A percentile compares a stretch with the other conserved stretches of the same genome.
phyloP scores from a whole-genome alignment of 1,139 yeast genomes.

The Ogataea hybrid region DNA sequence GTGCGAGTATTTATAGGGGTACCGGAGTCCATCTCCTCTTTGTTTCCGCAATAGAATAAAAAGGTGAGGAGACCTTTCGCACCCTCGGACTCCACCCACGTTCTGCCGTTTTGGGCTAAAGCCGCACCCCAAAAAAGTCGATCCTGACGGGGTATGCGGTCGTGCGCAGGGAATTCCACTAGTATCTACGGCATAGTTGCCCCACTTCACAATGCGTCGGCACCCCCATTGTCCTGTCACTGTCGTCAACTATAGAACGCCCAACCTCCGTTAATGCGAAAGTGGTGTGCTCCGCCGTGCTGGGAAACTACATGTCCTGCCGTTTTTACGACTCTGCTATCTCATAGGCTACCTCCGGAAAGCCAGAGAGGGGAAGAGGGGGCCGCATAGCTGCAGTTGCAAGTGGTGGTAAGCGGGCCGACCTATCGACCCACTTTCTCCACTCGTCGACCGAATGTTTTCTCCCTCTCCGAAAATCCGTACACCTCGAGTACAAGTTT shows the following conservation, averaged over 20 bases:
- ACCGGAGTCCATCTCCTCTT: conserved; percentile 4
- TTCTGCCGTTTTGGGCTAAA: conserved; percentile 4
- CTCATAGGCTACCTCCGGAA: background rate
- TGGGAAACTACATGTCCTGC: background rate
- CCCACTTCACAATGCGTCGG: conserved; percentile 1
- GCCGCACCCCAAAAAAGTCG: conserved; percentile 4
- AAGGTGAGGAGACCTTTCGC: conserved; percentile 2
- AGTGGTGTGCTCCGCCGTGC: background rate
- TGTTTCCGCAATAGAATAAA: background rate
- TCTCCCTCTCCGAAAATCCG: background rate
- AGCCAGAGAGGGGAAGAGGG: background rate
- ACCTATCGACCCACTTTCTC: background rate
- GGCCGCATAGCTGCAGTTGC: background rate
- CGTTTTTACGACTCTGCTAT: background rate
- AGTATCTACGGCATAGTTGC: background rate
- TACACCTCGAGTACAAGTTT: background rate
- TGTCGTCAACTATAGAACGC: background rate
- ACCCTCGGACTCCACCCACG: conserved; percentile 8
- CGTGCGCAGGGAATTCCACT: background rate
- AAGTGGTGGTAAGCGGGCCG: background rate
- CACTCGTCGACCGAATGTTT: background rate
- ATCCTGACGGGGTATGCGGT: conserved; percentile 7
- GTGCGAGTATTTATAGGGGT: conserved; percentile 4
- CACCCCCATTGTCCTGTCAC: conserved; percentile 2
- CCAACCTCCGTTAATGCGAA: conserved; percentile 1